Percentiles rank a stretch among this genome's conserved stretches.
Conservation (phyloP, 1,284 basidiomycete species). For the Peniophora sp. region DNA sequence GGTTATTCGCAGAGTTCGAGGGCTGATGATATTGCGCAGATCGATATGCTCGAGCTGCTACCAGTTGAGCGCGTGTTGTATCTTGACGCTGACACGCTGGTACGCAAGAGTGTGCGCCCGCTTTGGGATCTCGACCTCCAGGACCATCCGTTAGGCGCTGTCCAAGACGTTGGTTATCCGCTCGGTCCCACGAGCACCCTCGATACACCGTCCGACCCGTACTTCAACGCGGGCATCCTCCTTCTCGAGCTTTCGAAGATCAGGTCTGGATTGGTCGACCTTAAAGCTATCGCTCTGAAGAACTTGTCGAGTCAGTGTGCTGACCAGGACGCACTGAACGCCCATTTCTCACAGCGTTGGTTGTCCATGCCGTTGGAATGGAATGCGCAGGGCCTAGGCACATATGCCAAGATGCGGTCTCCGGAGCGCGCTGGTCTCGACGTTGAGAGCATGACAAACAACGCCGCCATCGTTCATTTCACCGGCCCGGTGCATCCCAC, state of each 20-base stretch:
- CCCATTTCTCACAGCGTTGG: constrained; percentile 36
- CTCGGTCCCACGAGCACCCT: constrained; percentile 25
- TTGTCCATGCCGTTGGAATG: constrained; percentile 31
- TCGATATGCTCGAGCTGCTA: constrained; percentile 36
- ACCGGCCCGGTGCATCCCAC: constrained; percentile 45
- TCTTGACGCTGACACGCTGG: constrained; percentile 45
- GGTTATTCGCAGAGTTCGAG: background rate
- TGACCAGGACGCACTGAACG: constrained; percentile 48
- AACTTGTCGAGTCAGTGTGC: constrained; percentile 24
- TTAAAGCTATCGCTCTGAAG: constrained; percentile 18
- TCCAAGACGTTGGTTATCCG: constrained; percentile 41
- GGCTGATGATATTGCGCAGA: background rate
- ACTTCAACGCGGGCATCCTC: constrained; percentile 53
- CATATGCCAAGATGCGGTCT: constrained; percentile 33
- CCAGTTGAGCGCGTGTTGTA: constrained; percentile 45
- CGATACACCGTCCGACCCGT: constrained; percentile 20
- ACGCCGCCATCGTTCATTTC: constrained; percentile 47
- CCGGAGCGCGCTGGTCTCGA: constrained; percentile 26
- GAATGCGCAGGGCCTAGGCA: constrained; percentile 53
- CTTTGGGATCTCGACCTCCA: constrained; percentile 40
- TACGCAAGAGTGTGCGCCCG: constrained; percentile 29
- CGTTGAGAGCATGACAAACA: constrained; percentile 24
- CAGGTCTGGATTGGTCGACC: constrained; percentile 18
- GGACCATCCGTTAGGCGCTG: constrained; percentile 34
- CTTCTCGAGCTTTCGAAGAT: constrained; percentile 38